Evolutionary conservation across 495 filamentous ascomycete species (phyloP).

Genomic region (Aspergillus biplanus): DNA sequence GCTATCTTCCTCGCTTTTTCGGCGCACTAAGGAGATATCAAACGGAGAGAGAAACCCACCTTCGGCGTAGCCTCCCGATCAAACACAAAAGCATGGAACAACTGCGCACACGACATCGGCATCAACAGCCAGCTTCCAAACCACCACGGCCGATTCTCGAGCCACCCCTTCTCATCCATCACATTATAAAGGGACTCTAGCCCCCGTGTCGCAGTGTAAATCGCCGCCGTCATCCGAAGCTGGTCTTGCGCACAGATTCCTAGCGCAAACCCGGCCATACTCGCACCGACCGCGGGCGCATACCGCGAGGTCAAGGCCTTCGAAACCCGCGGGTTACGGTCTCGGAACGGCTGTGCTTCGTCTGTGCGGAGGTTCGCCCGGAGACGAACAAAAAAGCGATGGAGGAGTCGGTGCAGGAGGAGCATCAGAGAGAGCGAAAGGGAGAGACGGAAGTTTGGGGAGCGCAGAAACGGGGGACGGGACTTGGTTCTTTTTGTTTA

Average conservation of each 20-base stretch:
- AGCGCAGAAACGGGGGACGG: slow-evolving; percentile 62
- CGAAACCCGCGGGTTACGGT: slow-evolving; percentile 77
- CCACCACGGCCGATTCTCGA: slow-evolving; percentile 81
- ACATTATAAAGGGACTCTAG: slow-evolving; percentile 87
- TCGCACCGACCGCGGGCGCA: slow-evolving; percentile 86
- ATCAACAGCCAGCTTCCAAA: slow-evolving; percentile 97
- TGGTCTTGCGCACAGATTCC: slow-evolving; percentile 78
- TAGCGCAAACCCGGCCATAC: slow-evolving; percentile 79
- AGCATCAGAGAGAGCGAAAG: slow-evolving; percentile 82
- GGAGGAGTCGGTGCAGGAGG: slow-evolving; percentile 83
- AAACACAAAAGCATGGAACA: slow-evolving; percentile 90
- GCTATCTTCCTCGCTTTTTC: slow-evolving; percentile 1
- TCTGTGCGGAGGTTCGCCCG: slow-evolving; percentile 76
- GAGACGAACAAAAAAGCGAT: slow-evolving; percentile 84
- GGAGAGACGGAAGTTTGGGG: slow-evolving; percentile 75
- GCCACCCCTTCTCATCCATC: slow-evolving; percentile 76
- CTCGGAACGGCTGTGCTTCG: slow-evolving; percentile 74
- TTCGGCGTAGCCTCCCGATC: slow-evolving; percentile 85
- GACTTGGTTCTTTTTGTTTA: slow-evolving; percentile 36
- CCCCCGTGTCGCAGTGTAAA: slow-evolving; percentile 77
- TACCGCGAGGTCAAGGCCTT: slow-evolving; percentile 75
- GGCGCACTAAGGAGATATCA: not conserved
- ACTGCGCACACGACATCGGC: slow-evolving; percentile 86
- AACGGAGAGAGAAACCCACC: slow-evolving; percentile 31
- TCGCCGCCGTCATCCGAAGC: slow-evolving; percentile 75